phyloP scores from a whole-genome alignment of 1,284 basidiomycete genomes.

The Ganoderma sinense region DNA sequence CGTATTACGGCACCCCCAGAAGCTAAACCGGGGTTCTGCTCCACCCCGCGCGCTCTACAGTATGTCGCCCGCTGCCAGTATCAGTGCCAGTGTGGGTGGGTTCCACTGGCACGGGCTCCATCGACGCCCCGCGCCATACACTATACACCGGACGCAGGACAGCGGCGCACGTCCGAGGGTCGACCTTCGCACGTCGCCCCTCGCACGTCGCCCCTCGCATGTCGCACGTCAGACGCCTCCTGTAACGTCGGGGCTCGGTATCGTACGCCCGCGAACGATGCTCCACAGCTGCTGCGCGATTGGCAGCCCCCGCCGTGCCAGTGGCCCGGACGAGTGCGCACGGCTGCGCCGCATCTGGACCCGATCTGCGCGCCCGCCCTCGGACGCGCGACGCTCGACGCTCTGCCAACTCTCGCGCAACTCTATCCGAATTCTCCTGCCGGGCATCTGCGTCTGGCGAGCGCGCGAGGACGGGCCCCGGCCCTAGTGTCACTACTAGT shows the following conservation, averaged over 20 bases:
- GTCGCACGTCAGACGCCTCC: neutral
- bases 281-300: neutral
- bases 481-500: neutral
- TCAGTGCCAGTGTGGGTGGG: too few relatives aligned
- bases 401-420: neutral
- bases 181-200: neutral
- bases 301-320: neutral
- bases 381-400: neutral
- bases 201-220: neutral
- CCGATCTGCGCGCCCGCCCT: neutral
- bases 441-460: neutral
- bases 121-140: neutral
- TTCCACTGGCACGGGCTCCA: neutral
- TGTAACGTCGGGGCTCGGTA: neutral
- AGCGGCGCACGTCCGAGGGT: neutral
- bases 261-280: neutral
- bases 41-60: neutral
- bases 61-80: too few relatives aligned
- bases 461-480: neutral
- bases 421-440: neutral
- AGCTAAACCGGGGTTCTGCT: neutral
- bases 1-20: neutral
- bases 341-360: constrained; percentile 3
- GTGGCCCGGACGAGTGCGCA: neutral
- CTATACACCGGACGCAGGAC: too few relatives aligned